Evolutionary conservation across 805 yeast genomes (phyloP).

Genomic region (Metschnikowia drakensbergensis): DNA sequence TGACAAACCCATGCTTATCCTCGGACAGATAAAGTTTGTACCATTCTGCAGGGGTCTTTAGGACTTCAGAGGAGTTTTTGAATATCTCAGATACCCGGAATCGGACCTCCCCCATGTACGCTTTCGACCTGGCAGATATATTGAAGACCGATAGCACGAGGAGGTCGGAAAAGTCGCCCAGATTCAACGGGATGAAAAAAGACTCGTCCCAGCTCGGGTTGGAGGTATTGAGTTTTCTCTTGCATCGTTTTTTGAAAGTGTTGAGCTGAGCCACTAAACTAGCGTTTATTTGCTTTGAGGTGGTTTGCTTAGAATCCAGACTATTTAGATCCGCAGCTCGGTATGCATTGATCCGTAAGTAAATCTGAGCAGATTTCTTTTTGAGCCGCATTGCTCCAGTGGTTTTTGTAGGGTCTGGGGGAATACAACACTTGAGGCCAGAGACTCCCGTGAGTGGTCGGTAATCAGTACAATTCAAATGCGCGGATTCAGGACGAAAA

Average conservation of each 20-base stretch:
- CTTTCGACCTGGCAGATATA: constrained; percentile 32
- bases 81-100: constrained; percentile 30
- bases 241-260: constrained; percentile 25
- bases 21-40: constrained; percentile 40
- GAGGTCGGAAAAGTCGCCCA: constrained; percentile 27
- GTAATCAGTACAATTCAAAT: not conserved
- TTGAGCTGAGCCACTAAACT: constrained; percentile 35
- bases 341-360: constrained; percentile 32
- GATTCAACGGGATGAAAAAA: constrained; percentile 29
- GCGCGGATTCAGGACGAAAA: not conserved
- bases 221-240: constrained; percentile 29
- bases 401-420: not conserved
- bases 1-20: constrained; percentile 39
- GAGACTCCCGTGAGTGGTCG: not conserved
- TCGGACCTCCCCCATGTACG: constrained; percentile 40
- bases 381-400: constrained; percentile 11
- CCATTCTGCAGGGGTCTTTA: constrained; percentile 39
- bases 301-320: constrained; percentile 12
- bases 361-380: constrained; percentile 16
- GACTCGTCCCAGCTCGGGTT: constrained; percentile 42
- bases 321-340: constrained; percentile 38
- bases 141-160: constrained; percentile 39
- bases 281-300: constrained; percentile 30
- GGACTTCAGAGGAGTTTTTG: constrained; percentile 8
- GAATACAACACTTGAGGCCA: not conserved